Conservation (phyloP, 495 filamentous ascomycete genomes). For the Lepidopterella palustris region DNA sequence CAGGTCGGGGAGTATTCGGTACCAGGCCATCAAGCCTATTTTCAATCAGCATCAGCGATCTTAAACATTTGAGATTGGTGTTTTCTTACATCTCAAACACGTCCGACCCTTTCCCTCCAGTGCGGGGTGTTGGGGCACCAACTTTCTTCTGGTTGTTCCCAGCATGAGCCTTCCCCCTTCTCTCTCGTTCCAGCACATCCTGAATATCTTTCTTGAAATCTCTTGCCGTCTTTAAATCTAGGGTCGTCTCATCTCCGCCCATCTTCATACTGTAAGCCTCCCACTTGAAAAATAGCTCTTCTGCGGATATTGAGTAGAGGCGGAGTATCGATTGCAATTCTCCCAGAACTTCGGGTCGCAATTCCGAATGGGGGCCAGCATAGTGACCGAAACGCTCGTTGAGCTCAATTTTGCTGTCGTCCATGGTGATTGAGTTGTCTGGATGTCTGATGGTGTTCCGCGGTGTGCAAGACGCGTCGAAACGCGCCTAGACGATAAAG, state of each 20-base stretch:
- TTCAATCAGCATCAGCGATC: conserved; percentile 7
- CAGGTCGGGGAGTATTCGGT: conserved; percentile 58
- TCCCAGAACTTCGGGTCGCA: conserved; percentile 63
- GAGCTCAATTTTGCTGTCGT: conserved; percentile 29
- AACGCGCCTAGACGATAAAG: conserved; percentile 20
- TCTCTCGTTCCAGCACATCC: conserved; percentile 71
- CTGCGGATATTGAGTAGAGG: conserved; percentile 63
- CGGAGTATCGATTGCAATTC: conserved; percentile 81
- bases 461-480: conserved; percentile 24
- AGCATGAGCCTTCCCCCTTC: conserved; percentile 51
- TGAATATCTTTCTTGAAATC: conserved; percentile 82
- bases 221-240: conserved; percentile 60
- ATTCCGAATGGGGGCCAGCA: conserved; percentile 37
- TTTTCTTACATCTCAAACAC: conserved; percentile 75
- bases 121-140: conserved; percentile 58
- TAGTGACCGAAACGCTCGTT: conserved; percentile 25
- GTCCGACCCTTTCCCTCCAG: conserved; percentile 51
- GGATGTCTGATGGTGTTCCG: conserved; percentile 12
- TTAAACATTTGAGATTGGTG: conserved; percentile 11
- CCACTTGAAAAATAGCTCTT: conserved; percentile 97
- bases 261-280: conserved; percentile 94
- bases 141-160: conserved; percentile 57
- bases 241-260: conserved; percentile 63
- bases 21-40: conserved; percentile 70
- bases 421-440: conserved; percentile 11